phyloP scores from a whole-genome alignment of 257 asterid genomes.

The Cruciata laevipes region DNA sequence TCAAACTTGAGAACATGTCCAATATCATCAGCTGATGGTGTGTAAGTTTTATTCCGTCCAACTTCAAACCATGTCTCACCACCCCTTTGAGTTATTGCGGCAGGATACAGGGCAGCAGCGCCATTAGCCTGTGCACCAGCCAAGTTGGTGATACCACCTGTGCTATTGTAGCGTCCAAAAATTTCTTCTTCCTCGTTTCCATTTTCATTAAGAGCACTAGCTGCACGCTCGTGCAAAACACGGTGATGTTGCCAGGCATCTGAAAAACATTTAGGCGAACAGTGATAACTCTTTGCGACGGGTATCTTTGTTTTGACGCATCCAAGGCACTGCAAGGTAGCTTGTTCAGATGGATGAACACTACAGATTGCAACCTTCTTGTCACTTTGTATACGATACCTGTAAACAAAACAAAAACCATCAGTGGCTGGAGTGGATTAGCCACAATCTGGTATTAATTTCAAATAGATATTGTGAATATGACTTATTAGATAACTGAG shows the following conservation, averaged over 20 bases:
- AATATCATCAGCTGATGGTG: conserved; percentile 89
- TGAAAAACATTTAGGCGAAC: conserved; percentile 80
- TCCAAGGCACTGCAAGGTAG: conserved; percentile 85
- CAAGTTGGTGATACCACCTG: conserved; percentile 44
- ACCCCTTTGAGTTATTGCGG: conserved; percentile 61
- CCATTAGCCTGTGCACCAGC: conserved; percentile 57
- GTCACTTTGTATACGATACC: conserved; percentile 97
- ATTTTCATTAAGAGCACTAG: conserved; percentile 62
- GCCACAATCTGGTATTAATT: not conserved
- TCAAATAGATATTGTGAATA: not conserved
- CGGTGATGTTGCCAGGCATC: conserved; percentile 98
- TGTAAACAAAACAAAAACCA: conserved; percentile 25
- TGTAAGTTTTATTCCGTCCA: conserved; percentile 73
- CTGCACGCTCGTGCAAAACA: conserved; percentile 87
- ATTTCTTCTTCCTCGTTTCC: conserved; percentile 88
- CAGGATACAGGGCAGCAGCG: conserved; percentile 55
- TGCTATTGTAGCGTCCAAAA: conserved; percentile 67
- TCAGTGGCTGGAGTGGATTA: not conserved
- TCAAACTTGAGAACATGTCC: conserved; percentile 88
- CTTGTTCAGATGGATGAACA: conserved; percentile 90
- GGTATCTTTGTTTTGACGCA: conserved; percentile 90
- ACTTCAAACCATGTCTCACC: conserved; percentile 98
- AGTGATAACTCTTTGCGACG: conserved; percentile 78
- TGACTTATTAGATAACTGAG: not conserved
- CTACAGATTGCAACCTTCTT: conserved; percentile 78